These are phyloP conservation scores for Rhynchosporium graminicola DNA, from an alignment of 2,329 filamentous ascomycete genomes.

Conservation along the genomic window DNA sequence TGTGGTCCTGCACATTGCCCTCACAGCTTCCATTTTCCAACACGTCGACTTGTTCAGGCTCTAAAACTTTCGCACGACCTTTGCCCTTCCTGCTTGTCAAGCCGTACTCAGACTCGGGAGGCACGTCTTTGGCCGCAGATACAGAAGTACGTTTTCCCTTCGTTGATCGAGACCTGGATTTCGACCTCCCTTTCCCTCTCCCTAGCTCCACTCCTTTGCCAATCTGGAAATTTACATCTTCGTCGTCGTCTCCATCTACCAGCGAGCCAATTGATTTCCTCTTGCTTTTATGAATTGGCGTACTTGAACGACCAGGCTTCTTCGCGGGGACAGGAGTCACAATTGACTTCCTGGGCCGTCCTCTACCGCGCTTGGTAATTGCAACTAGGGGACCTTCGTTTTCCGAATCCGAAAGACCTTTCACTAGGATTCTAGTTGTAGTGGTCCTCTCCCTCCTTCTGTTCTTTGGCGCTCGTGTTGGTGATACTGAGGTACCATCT, in stretches of 20 bases:
- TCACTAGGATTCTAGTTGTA: constrained; percentile 40
- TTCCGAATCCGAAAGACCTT: constrained; percentile 40
- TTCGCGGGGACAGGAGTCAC: constrained; percentile 42
- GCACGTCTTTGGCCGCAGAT: constrained; percentile 19
- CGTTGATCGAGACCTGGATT: constrained; percentile 35
- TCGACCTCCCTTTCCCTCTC: constrained; percentile 34
- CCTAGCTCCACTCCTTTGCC: constrained; percentile 30
- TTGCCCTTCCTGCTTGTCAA: constrained; percentile 29
- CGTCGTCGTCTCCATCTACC: constrained; percentile 34
- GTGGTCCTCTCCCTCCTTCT: constrained; percentile 36
- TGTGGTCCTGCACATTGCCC: constrained; percentile 1
- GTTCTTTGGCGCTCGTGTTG: constrained; percentile 26
- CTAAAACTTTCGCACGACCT: constrained; percentile 28
- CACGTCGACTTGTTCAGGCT: constrained; percentile 26
- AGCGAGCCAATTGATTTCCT: constrained; percentile 35
- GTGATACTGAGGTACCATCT: constrained; percentile 25
- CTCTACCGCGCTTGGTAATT: constrained; percentile 45
- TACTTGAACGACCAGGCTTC: constrained; percentile 30
- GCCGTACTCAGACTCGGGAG: constrained; percentile 21
- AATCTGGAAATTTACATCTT: constrained; percentile 32
- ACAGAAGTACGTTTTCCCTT: constrained; percentile 26
- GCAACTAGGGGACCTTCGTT: constrained; percentile 33
- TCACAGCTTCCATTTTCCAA: constrained; percentile 22
- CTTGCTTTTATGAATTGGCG: constrained; percentile 30
- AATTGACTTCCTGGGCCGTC: constrained; percentile 47